Percentiles rank a stretch among this genome's conserved stretches.
Evolutionary conservation across 352 stramenopile genomes (phyloP).

Genomic region (Phytopythium kandeliae): DNA sequence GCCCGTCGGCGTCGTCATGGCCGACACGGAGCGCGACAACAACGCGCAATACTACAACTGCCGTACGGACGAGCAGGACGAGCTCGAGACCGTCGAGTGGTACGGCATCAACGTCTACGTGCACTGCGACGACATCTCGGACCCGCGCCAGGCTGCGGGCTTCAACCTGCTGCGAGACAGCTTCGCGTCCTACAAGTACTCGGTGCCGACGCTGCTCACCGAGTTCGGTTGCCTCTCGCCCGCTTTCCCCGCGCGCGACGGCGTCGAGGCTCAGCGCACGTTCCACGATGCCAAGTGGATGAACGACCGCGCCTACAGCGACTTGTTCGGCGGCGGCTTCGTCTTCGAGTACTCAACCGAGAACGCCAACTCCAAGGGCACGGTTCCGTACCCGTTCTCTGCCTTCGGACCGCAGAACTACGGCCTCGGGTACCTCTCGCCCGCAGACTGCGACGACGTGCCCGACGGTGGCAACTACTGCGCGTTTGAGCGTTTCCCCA

Average conservation of each 20-base stretch:
- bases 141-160: conserved; percentile 32
- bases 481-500: conserved; percentile 52
- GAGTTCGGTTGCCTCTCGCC: conserved; percentile 24
- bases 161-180: conserved; percentile 54
- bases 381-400: conserved; percentile 57
- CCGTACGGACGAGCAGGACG: conserved; percentile 44
- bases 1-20: conserved; percentile 69
- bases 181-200: conserved; percentile 60
- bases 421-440: conserved; percentile 66
- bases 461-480: conserved; percentile 31
- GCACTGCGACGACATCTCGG: conserved; percentile 54
- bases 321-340: conserved; percentile 62
- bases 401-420: conserved; percentile 67
- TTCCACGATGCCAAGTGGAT: conserved; percentile 69
- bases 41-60: conserved; percentile 86
- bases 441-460: conserved; percentile 49
- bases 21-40: conserved; percentile 47
- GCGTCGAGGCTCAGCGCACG: conserved; percentile 68
- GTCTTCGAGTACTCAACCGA: conserved; percentile 82
- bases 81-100: conserved; percentile 74
- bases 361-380: conserved; percentile 57
- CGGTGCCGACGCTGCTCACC: conserved; percentile 23
- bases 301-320: conserved; percentile 34
- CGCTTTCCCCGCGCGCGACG: conserved; percentile 37
- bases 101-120: conserved; percentile 85